Percentiles rank a stretch among this genome's conserved stretches.
Conservation (phyloP, 148 eudicot genomes). For the Diospyros kaki region DNA sequence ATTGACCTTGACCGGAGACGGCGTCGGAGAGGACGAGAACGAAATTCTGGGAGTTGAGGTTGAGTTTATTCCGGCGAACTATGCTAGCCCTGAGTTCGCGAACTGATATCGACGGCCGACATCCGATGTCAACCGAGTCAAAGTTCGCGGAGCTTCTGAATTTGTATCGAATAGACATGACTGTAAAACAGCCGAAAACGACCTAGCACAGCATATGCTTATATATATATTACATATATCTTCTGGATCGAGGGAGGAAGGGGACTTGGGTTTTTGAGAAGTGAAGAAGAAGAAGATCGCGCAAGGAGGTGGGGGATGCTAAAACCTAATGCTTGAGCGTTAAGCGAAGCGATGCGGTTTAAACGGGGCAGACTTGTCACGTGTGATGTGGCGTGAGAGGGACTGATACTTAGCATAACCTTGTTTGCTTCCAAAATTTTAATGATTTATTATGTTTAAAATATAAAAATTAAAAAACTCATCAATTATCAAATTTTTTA, state of each 20-base stretch:
- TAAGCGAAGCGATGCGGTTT: no score
- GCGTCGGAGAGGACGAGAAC: slow-evolving; percentile 61
- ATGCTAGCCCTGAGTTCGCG: slow-evolving; percentile 50
- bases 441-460: no score
- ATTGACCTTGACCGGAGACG: slow-evolving; percentile 40
- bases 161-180: slow-evolving; percentile 56
- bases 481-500: no score
- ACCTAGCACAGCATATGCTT: not conserved
- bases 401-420: no score
- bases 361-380: no score
- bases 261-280: not conserved
- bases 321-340: not conserved
- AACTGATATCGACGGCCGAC: slow-evolving; percentile 42
- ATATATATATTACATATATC: not conserved
- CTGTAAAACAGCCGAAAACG: not conserved
- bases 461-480: no score
- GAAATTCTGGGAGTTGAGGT: slow-evolving; percentile 32
- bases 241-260: not conserved
- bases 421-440: no score
- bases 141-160: slow-evolving; percentile 50
- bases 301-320: not conserved
- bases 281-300: not conserved
- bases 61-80: slow-evolving; percentile 34
- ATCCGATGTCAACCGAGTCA: slow-evolving; percentile 51
- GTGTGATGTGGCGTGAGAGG: no score